Conservation (phyloP, 1,139 yeast genomes). For the Debaryomyces sp. region DNA sequence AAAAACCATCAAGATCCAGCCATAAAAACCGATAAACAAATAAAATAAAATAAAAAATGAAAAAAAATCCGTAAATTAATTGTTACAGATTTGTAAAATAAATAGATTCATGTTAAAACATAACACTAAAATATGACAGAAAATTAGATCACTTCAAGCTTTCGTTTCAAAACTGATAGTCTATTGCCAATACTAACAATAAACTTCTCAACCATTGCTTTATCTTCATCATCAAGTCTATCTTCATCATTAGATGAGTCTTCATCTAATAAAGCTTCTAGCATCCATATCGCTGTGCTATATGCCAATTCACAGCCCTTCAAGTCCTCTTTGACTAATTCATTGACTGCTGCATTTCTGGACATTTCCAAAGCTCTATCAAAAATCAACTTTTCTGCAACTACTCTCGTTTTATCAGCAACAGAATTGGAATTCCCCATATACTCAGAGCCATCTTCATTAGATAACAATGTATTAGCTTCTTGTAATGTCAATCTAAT, state of each 20-base stretch:
- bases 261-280: constrained; percentile 77
- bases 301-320: constrained; percentile 85
- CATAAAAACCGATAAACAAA: background rate
- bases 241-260: constrained; percentile 37
- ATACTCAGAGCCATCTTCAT: constrained; percentile 10
- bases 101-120: background rate
- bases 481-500: constrained; percentile 59
- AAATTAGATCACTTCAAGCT: constrained; percentile 24
- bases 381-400: constrained; percentile 84
- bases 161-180: constrained; percentile 58
- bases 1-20: background rate
- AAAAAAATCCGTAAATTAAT: background rate
- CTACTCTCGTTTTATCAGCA: constrained; percentile 29
- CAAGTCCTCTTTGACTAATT: constrained; percentile 73
- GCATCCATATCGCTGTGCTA: constrained; percentile 94
- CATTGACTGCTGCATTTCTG: constrained; percentile 86
- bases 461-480: constrained; percentile 38
- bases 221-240: constrained; percentile 69
- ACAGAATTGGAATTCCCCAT: constrained; percentile 10
- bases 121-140: background rate
- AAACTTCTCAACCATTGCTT: constrained; percentile 73
- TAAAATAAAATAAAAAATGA: background rate
- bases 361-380: constrained; percentile 94
- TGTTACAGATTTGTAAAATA: background rate
- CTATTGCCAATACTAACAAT: constrained; percentile 74